phyloP scores from a whole-genome alignment of 1,284 basidiomycete species.

The Anthracocystis walkeri region DNA sequence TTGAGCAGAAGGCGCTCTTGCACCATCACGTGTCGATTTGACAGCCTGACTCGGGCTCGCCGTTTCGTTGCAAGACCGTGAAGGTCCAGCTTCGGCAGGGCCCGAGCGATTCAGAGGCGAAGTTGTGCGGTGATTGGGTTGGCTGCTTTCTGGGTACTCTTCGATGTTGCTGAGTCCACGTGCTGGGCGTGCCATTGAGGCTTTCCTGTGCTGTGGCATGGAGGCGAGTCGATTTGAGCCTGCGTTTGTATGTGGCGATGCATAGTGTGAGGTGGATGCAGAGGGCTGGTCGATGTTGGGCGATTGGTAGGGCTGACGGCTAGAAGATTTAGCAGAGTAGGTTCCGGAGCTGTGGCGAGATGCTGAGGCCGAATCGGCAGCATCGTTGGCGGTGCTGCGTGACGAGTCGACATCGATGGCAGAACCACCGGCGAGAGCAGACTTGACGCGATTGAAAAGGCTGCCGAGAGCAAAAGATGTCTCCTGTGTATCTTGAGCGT shows the following conservation, averaged over 20 bases:
- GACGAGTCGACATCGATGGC: slow-evolving; percentile 8
- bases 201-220: slow-evolving; percentile 34
- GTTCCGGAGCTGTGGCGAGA: slow-evolving; percentile 28
- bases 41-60: slow-evolving; percentile 8
- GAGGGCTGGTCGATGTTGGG: slow-evolving; percentile 2
- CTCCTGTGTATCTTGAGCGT: slow-evolving; percentile 52
- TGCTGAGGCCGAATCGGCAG: slow-evolving; percentile 9
- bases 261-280: slow-evolving; percentile 19
- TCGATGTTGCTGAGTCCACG: slow-evolving; percentile 50
- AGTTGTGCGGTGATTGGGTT: slow-evolving; percentile 8
- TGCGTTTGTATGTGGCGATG: neutral
- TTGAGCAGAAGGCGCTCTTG: neutral
- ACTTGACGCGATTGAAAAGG: slow-evolving; percentile 62
- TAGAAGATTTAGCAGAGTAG: slow-evolving; percentile 21
- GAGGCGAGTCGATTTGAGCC: slow-evolving; percentile 21
- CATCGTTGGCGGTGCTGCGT: neutral
- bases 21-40: neutral
- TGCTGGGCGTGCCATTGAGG: slow-evolving; percentile 29
- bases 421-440: slow-evolving; percentile 46
- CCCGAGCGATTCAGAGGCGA: slow-evolving; percentile 23
- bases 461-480: slow-evolving; percentile 55
- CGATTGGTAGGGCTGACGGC: slow-evolving; percentile 7
- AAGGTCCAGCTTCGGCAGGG: slow-evolving; percentile 17
- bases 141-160: slow-evolving; percentile 36
- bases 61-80: slow-evolving; percentile 5